Evolutionary conservation across 352 stramenopile genomes (phyloP), one percentile per base, ranked within the genome.

Genomic region (Aphanomyces euteiches): DNA sequence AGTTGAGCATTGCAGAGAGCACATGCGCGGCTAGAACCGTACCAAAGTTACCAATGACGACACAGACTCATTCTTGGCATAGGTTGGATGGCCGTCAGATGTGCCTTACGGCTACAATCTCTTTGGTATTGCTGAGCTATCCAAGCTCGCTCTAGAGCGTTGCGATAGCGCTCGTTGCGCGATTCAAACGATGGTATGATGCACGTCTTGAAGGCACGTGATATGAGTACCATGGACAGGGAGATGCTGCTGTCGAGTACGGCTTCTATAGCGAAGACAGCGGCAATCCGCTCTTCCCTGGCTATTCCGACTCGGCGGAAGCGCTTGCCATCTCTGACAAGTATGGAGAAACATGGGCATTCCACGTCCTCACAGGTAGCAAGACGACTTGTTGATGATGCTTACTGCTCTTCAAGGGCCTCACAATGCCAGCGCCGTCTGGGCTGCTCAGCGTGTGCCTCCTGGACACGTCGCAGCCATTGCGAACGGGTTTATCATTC

Each of bases 401-500:
- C 38, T 47, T 28, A 37, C 19, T 17, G 10, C 34, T 10, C 10
- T 41, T 19, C 4, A 19, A 93, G 74, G 78, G 78, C 47, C 88
- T 77, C 1, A 77, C 75, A 12, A 74, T 61, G 41, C 53, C 47
- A 71, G 64, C 64, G 84, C 84, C 0, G 78, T 91, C 41, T 93
- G 84, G 84, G 84, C 75, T 1, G 85, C 85, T 39, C 79, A 93
- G 77, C 73, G 77, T 58, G 75, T 93, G 48, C 82, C 84, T 5
- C 73, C 80, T 21, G 73, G 79, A 47, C 75, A 85, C 65, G 74
- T 93, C 48, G 73, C 80, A 8, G 80, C 87, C 6, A 74, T 92
- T n/a, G 81, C 85, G 3, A 93, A 93, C 64, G 77, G 79, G 68
- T 93, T 92, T 73, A 75, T 89, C 34, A 91, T 93, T 73, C 76